These are phyloP conservation scores for Pichia terricola DNA, from an alignment of 1,139 yeast species.

Conservation along the genomic window DNA sequence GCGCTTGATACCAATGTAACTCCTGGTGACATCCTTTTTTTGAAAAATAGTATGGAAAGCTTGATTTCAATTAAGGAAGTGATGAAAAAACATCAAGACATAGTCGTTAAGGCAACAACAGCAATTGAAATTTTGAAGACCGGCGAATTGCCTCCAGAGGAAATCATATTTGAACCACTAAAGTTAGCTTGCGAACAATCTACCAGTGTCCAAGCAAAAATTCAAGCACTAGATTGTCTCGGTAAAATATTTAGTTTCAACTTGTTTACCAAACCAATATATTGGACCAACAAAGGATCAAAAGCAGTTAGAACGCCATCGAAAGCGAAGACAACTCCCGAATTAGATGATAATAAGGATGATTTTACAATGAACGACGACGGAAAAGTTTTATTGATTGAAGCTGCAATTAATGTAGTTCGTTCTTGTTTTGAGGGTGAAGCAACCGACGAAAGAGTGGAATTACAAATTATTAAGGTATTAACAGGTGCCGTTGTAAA, in stretches of 20 bases:
- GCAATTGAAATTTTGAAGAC: slow-evolving; percentile 30
- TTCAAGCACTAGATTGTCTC: slow-evolving; percentile 53
- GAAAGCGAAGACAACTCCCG: background rate
- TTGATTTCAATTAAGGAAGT: slow-evolving; percentile 41
- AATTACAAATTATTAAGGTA: slow-evolving; percentile 87
- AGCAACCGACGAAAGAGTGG: slow-evolving; percentile 81
- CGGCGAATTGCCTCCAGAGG: slow-evolving; percentile 25
- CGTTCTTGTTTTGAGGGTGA: slow-evolving; percentile 86
- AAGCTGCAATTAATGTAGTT: slow-evolving; percentile 77
- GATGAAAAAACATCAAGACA: slow-evolving; percentile 33
- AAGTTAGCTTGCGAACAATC: slow-evolving; percentile 46
- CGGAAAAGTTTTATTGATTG: slow-evolving; percentile 54
- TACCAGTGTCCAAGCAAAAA: slow-evolving; percentile 38
- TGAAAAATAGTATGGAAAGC: slow-evolving; percentile 37
- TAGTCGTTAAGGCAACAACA: slow-evolving; percentile 32
- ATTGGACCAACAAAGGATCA: slow-evolving; percentile 23
- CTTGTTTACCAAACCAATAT: slow-evolving; percentile 42
- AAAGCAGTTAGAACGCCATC: slow-evolving; percentile 9
- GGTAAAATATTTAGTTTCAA: slow-evolving; percentile 60
- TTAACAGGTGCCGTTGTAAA: slow-evolving; percentile 78
- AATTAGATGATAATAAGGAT: slow-evolving; percentile 14
- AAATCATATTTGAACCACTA: slow-evolving; percentile 49
- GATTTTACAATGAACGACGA: slow-evolving; percentile 32
- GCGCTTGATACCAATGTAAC: too few relatives aligned
- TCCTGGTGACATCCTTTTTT: slow-evolving; percentile 27